These are phyloP conservation scores for Leishmania lainsoni DNA, from an alignment of 208 protist genomes.

Conservation along the genomic window DNA sequence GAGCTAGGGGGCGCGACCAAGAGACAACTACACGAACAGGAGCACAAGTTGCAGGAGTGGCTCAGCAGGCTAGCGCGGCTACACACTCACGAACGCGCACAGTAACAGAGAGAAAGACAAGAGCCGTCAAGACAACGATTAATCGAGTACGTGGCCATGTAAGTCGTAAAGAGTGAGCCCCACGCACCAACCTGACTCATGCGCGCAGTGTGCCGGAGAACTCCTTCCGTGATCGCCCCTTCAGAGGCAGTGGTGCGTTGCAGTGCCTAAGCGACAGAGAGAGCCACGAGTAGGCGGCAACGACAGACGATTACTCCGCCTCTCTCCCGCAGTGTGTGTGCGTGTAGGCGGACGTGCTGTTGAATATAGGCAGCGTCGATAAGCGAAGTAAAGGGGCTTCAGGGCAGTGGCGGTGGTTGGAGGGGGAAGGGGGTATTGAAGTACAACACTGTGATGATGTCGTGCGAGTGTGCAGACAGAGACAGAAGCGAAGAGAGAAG, in stretches of 20 bases:
- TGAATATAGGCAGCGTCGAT: neutral
- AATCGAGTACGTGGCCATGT: neutral
- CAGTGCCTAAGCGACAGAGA: constrained; percentile 1
- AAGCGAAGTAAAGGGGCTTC: neutral
- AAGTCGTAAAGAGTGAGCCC: neutral
- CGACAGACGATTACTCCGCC: neutral
- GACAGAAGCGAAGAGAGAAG: neutral
- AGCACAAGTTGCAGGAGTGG: neutral
- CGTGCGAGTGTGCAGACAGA: neutral
- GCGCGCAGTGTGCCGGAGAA: neutral
- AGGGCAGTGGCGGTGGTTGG: neutral
- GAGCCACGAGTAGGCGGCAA: neutral
- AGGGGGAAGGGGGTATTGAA: neutral
- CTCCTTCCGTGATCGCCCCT: neutral
- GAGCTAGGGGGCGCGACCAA: neutral
- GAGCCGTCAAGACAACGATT: neutral
- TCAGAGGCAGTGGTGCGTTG: neutral
- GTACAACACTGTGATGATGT: neutral
- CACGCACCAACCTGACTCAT: neutral
- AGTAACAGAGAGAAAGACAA: neutral
- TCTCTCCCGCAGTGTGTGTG: neutral
- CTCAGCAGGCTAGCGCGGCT: neutral
- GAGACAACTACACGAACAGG: neutral
- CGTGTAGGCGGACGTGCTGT: neutral
- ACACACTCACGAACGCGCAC: neutral